Evolutionary conservation across 2,329 filamentous ascomycete species (phyloP), one percentile per base, ranked within the genome.

Genomic region (Lachnellula willkommii): DNA sequence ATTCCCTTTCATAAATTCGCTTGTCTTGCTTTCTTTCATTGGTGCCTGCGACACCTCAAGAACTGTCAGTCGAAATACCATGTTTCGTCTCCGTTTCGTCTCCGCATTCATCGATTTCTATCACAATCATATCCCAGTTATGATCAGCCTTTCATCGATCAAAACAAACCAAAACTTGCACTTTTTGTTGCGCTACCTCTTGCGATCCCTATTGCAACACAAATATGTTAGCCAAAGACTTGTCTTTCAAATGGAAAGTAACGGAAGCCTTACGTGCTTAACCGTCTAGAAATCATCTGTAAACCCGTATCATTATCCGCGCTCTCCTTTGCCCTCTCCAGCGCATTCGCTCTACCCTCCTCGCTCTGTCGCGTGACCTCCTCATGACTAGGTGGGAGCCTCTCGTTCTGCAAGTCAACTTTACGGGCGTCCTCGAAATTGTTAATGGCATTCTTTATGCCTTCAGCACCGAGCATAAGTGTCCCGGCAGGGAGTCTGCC

Each of bases 361-460:
- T 91, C 88, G 60, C 86, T 89, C 71, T 88, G 89, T 73, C 86
- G 86, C 61, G 85, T 81, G 20, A 97, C 92, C 73, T 99, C 94
- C 49, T 97, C 93, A 60, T 94, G 89, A 61, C 84, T 94, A 0
- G 94, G 94, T 50, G 94, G 94, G 62, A 99, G 79, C 60, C 90
- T 83, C 76, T 99, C 94, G 72, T 99, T 99, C 75, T 97, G 92
- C 60, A 97, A 69, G 75, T 99, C 94, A 49, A 99, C 92, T 79
- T 96, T 97, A 61, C 91, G 82, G 15, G 94, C 94, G 72, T 99
- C 94, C 72, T 99, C 94, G 65, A 99, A 99, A 65, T 84, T 95
- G 74, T 84, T 93, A 67, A 99, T 99, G 36, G 94, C 94, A 68
- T 96, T 92, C 79, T 97, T 99, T 78, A 97, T 96, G 57, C 94